Percentiles rank a stretch among this genome's conserved stretches.
Evolutionary conservation across 2,329 filamentous ascomycete species (phyloP).

Genomic region (Blumeriella jaapii): DNA sequence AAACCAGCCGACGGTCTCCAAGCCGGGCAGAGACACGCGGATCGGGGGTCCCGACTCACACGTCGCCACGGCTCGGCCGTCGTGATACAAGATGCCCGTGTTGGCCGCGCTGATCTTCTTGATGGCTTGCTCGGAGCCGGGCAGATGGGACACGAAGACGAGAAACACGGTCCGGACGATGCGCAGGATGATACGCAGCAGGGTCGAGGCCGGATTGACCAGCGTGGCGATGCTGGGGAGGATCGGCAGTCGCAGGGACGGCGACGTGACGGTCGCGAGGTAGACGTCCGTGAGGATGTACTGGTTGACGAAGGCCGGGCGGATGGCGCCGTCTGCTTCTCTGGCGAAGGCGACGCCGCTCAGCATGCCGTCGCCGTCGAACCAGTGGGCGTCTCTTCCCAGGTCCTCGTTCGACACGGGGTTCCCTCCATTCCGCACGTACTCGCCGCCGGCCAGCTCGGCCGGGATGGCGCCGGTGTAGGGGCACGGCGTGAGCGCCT

Average conservation of each 20-base stretch:
- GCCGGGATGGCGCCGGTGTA: constrained; percentile 47
- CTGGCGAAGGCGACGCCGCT: constrained; percentile 51
- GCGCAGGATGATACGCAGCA: constrained; percentile 36
- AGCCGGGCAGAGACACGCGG: constrained; percentile 46
- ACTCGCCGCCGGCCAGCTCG: constrained; percentile 58
- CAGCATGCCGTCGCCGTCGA: constrained; percentile 67
- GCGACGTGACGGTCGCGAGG: constrained; percentile 39
- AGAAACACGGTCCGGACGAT: constrained; percentile 47
- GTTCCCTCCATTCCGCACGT: constrained; percentile 62
- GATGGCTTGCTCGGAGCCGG: constrained; percentile 43
- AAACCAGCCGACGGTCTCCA: constrained; percentile 63
- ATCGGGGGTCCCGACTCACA: constrained; percentile 64
- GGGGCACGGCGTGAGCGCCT: constrained; percentile 43
- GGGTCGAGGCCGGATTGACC: constrained; percentile 44
- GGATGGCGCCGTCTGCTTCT: constrained; percentile 31
- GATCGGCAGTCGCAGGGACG: constrained; percentile 41
- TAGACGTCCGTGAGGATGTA: constrained; percentile 58
- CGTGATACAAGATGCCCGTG: constrained; percentile 54
- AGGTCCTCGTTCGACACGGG: constrained; percentile 50
- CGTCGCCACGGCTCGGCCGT: constrained; percentile 55
- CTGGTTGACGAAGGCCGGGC: constrained; percentile 57
- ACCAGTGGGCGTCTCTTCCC: constrained; percentile 57
- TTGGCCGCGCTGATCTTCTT: constrained; percentile 63
- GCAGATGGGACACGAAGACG: constrained; percentile 44
- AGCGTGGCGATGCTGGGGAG: constrained; percentile 57